Conservation (phyloP, 108 stramenopile species). For the Epithemia pelagica region DNA sequence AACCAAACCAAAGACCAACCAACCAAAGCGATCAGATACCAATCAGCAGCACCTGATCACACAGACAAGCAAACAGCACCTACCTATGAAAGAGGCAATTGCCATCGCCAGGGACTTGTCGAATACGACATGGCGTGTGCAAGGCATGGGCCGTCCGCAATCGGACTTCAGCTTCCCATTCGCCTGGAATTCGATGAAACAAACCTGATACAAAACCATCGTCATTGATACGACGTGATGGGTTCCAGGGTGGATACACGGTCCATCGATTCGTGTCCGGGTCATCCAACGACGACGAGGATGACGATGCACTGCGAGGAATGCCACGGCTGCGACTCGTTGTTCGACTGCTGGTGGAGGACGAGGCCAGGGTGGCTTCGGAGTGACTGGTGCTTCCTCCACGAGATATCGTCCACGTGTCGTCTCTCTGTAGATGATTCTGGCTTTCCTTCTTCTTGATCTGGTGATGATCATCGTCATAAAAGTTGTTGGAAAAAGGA, state of each 20-base stretch:
- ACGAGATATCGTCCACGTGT: no score
- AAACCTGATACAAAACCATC: slow-evolving; percentile 51
- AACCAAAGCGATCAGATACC: no score
- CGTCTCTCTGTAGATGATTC: no score
- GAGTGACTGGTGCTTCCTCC: no score
- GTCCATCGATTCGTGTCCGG: not conserved
- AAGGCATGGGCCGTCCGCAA: slow-evolving; percentile 24
- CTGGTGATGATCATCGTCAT: no score
- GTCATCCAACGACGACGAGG: not conserved
- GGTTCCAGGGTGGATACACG: slow-evolving; percentile 58
- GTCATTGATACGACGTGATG: slow-evolving; percentile 57
- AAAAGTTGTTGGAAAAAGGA: no score
- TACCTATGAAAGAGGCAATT: slow-evolving; percentile 80
- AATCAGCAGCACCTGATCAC: no score
- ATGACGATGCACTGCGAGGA: not conserved
- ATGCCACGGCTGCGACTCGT: not conserved
- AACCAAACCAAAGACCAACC: not conserved
- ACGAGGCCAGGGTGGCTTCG: no score
- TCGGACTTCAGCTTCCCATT: slow-evolving; percentile 55
- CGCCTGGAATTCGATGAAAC: slow-evolving; percentile 55
- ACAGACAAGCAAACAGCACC: no score
- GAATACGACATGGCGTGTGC: slow-evolving; percentile 34
- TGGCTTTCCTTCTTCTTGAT: no score
- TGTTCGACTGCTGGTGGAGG: no score
- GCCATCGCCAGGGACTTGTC: slow-evolving; percentile 93